Evolutionary conservation across 345 rosid genomes (phyloP).

Genomic region (Brassica cretica): DNA sequence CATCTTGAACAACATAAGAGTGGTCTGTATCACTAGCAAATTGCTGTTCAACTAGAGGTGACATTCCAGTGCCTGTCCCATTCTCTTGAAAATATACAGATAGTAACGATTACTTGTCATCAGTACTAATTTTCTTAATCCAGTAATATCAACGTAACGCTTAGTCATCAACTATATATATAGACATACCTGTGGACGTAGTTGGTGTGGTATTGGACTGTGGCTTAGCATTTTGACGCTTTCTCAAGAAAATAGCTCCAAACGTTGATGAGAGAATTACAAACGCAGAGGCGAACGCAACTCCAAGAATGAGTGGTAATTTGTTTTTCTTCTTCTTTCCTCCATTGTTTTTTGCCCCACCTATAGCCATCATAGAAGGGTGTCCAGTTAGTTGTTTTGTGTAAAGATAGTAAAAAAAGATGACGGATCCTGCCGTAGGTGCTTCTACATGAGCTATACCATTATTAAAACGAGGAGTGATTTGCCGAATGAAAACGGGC

Average conservation of each 20-base stretch:
- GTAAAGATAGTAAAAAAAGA: neutral
- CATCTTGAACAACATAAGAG: constrained; percentile 15
- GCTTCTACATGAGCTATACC: neutral
- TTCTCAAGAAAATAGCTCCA: constrained; percentile 14
- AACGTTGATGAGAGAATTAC: neutral
- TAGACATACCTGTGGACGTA: constrained; percentile 8
- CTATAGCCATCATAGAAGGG: neutral
- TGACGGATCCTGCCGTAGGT: no score
- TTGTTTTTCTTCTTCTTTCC: constrained; percentile 10
- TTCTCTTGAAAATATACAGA: neutral
- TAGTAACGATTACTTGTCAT: neutral
- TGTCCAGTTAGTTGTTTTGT: neutral
- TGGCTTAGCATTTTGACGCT: constrained; percentile 10
- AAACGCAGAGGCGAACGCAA: constrained; percentile 17
- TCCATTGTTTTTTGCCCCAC: neutral
- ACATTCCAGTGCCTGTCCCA: constrained; percentile 23
- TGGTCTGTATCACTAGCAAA: constrained; percentile 4
- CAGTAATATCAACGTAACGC: neutral
- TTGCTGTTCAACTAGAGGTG: constrained; percentile 22
- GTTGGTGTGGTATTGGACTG: constrained; percentile 16
- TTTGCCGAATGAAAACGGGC: neutral
- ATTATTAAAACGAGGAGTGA: neutral
- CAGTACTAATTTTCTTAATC: neutral
- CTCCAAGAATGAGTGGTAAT: constrained; percentile 23
- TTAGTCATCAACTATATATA: neutral